Evolutionary conservation across 2,329 filamentous ascomycete species (phyloP).

Genomic region (Aaosphaeria pasadenensis): DNA sequence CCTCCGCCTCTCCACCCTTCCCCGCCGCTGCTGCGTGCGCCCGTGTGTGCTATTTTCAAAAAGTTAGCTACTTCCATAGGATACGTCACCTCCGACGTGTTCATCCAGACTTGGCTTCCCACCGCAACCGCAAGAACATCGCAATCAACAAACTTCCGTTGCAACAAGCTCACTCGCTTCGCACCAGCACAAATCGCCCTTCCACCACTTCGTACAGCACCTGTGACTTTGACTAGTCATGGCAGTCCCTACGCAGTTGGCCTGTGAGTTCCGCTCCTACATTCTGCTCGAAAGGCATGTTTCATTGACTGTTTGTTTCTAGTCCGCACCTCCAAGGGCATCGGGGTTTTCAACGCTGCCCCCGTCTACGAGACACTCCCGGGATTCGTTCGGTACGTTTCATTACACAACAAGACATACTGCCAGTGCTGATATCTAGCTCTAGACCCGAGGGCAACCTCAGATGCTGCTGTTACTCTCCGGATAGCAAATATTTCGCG

Average conservation of each 20-base stretch:
- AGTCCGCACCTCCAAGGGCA: conserved; percentile 93
- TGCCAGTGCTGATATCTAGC: conserved; percentile 9
- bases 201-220: conserved; percentile 21
- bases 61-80: conserved; percentile 9
- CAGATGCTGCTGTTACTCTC: conserved; percentile 92
- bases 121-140: conserved; percentile 19
- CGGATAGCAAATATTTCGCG: conserved; percentile 92
- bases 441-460: conserved; percentile 84
- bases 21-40: conserved; percentile 30
- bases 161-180: conserved; percentile 19
- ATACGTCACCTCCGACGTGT: conserved; percentile 32
- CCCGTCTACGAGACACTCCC: conserved; percentile 82
- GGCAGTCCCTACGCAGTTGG: conserved; percentile 90
- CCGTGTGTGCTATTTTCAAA: conserved; percentile 20
- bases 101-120: conserved; percentile 23
- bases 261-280: conserved; percentile 56
- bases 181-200: conserved; percentile 21
- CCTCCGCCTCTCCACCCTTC: conserved; percentile 11
- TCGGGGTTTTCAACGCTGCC: conserved; percentile 88
- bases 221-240: conserved; percentile 94
- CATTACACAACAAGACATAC: not conserved
- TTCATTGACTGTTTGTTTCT: conserved; percentile 5
- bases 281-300: too few species aligned
- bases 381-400: conserved; percentile 63
- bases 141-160: conserved; percentile 13